Conservation (phyloP, 208 protist species). For the Acanthamoeba castellanii region DNA sequence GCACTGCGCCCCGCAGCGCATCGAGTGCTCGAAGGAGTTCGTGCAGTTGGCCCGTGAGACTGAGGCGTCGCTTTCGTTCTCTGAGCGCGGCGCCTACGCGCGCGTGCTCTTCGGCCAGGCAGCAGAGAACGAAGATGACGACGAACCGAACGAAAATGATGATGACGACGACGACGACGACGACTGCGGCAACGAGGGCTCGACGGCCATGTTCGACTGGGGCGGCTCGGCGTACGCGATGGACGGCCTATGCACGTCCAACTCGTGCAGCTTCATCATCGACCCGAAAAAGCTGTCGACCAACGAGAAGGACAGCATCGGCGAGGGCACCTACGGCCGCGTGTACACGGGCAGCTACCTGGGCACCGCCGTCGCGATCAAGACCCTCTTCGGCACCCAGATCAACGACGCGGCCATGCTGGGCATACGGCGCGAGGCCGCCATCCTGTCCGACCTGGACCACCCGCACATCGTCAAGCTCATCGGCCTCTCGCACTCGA, state of each 20-base stretch:
- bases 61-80: neutral
- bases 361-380: conserved; percentile 22
- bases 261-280: neutral
- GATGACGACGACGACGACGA: neutral
- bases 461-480: conserved; percentile 22
- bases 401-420: neutral
- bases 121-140: neutral
- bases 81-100: neutral
- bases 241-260: neutral
- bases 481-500: conserved; percentile 27
- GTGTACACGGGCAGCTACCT: neutral
- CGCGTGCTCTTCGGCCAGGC: neutral
- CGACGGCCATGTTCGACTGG: neutral
- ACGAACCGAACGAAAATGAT: neutral
- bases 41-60: no score
- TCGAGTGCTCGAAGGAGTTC: conserved; percentile 3
- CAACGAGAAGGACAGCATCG: neutral
- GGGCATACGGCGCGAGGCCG: neutral
- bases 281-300: no score
- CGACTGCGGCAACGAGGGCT: neutral
- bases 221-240: neutral
- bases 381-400: neutral
- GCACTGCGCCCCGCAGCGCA: neutral
- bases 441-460: neutral
- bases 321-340: neutral